These are phyloP conservation scores for Chalaropsis thielavioides DNA, from an alignment of 2,329 filamentous ascomycete species.

Conservation along the genomic window DNA sequence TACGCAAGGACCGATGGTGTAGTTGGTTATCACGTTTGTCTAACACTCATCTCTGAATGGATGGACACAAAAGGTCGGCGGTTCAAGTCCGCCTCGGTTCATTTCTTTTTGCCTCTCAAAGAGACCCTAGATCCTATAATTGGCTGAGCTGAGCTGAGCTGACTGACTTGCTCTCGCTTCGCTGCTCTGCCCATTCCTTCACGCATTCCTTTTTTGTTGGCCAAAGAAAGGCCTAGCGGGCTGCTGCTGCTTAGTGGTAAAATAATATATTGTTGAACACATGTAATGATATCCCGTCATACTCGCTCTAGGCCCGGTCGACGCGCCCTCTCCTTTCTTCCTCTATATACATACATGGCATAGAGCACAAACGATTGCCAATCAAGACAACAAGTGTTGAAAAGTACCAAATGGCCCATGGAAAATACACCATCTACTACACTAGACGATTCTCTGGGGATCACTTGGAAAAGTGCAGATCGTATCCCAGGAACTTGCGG, in stretches of 20 bases:
- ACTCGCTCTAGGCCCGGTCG: neutral
- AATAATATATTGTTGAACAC: neutral
- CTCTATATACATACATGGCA: neutral
- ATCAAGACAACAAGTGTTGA: neutral
- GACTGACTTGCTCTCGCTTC: no score
- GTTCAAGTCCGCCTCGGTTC: no score
- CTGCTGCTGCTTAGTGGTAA: neutral
- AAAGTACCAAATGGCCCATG: neutral
- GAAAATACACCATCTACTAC: neutral
- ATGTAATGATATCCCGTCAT: neutral
- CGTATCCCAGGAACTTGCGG: slow-evolving; percentile 93
- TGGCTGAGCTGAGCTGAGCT: no score
- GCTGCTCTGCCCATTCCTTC: no score
- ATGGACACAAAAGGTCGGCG: no score
- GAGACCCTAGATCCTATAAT: no score
- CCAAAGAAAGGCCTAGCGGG: no score
- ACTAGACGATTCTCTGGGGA: neutral
- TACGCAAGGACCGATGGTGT: no score
- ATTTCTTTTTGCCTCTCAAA: no score
- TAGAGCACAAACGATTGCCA: neutral
- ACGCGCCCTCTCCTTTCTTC: neutral
- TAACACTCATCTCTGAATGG: no score
- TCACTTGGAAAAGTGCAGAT: slow-evolving; percentile 97
- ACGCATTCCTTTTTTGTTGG: no score
- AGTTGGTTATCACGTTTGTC: no score